Conservation (phyloP, 1,284 basidiomycete species). For the Apiotrichum siamense region DNA sequence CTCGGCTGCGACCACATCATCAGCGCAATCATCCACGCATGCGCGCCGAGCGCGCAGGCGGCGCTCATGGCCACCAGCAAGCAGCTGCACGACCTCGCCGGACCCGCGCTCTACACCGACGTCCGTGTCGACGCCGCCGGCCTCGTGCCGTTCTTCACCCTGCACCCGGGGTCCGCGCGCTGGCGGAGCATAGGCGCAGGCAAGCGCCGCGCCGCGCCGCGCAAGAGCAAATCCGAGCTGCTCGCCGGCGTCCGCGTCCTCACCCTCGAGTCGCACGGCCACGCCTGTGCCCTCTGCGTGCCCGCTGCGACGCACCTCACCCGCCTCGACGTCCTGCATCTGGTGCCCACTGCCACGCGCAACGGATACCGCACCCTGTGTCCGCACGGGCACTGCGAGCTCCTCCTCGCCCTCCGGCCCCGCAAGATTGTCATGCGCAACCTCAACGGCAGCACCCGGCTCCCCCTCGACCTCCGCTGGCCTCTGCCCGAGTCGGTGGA, state of each 20-base stretch:
- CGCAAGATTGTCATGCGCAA: neutral
- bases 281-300: neutral
- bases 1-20: conserved; percentile 1
- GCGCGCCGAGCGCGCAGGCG: neutral
- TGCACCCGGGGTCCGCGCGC: neutral
- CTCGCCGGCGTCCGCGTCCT: neutral
- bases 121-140: neutral
- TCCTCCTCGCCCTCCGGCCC: neutral
- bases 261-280: neutral
- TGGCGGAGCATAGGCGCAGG: neutral
- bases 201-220: neutral
- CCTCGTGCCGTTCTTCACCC: neutral
- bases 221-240: neutral
- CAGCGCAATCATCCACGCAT: neutral
- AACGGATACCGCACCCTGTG: neutral
- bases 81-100: neutral
- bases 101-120: neutral
- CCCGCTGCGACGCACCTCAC: neutral
- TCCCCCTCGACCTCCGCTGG: neutral
- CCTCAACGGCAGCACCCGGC: neutral
- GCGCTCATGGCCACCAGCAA: neutral
- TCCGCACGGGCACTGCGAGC: neutral
- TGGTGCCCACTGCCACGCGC: neutral
- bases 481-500: neutral
- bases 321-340: neutral